These are phyloP conservation scores for Cardamine resedifolia DNA, from an alignment of 345 rosid species.

Conservation along the genomic window DNA sequence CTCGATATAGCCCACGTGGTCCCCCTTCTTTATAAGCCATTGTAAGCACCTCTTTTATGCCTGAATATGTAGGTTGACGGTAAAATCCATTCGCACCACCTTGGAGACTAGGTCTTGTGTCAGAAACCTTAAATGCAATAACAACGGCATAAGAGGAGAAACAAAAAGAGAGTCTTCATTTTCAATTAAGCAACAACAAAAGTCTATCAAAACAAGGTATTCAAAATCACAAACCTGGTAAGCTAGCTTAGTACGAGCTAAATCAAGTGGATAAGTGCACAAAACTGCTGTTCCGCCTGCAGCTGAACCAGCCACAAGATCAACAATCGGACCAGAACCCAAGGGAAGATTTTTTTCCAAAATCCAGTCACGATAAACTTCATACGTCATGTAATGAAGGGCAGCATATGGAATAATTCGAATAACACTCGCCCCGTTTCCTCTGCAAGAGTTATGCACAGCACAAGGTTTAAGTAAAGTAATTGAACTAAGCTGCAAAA, in stretches of 20 bases:
- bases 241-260: conserved; percentile 97
- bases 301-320: conserved; percentile 91
- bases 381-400: conserved; percentile 92
- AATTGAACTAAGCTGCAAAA: conserved; percentile 7
- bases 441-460: conserved; percentile 48
- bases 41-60: conserved; percentile 71
- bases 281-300: conserved; percentile 98
- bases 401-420: conserved; percentile 98
- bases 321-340: conserved; percentile 86
- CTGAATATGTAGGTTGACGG: conserved; percentile 62
- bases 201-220: background rate
- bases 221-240: conserved; percentile 65
- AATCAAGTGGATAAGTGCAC: conserved; percentile 91
- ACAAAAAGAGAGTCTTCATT: background rate
- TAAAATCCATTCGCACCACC: conserved; percentile 42
- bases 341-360: conserved; percentile 62
- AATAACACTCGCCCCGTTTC: conserved; percentile 94
- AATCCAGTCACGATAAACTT: conserved; percentile 87
- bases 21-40: conserved; percentile 85
- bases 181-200: background rate
- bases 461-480: conserved; percentile 19
- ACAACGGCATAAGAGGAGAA: conserved; percentile 12
- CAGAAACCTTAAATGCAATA: conserved; percentile 54
- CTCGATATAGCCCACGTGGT: conserved; percentile 75
- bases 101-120: conserved; percentile 41